A percentile compares a stretch with the other conserved stretches of the same genome.
phyloP scores from a whole-genome alignment of 148 eudicot species.

The Rhododendron griersonianum region DNA sequence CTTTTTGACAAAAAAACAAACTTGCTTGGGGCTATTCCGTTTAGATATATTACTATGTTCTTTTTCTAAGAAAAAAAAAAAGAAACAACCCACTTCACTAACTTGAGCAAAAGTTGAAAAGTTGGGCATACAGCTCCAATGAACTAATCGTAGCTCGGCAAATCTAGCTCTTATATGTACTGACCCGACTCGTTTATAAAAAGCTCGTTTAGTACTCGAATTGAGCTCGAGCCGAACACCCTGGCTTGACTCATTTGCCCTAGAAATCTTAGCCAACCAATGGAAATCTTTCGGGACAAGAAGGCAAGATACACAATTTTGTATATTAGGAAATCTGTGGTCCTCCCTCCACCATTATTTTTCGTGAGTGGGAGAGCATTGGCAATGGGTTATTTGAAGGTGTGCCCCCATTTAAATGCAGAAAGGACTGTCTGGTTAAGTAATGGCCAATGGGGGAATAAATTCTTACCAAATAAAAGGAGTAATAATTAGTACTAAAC shows the following conservation, averaged over 20 bases:
- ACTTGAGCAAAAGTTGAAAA: no score
- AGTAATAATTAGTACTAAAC: background rate
- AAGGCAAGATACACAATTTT: background rate
- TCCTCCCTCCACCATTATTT: slow-evolving; percentile 14
- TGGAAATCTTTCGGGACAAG: background rate
- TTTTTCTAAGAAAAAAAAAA: no score
- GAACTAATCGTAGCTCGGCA: background rate
- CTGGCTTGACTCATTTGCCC: background rate
- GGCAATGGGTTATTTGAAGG: background rate
- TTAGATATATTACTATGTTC: no score
- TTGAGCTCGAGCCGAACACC: background rate
- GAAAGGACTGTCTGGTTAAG: background rate
- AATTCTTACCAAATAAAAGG: background rate
- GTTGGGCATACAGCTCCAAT: background rate
- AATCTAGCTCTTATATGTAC: background rate
- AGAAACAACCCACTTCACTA: no score
- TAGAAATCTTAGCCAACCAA: background rate
- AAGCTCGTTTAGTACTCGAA: background rate
- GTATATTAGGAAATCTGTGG: background rate
- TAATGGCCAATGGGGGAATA: background rate
- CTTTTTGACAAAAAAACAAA: no score
- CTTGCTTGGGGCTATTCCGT: no score
- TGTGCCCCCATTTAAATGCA: background rate
- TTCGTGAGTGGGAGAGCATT: slow-evolving; percentile 6
- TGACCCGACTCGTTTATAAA: background rate